These are phyloP conservation scores for Myriosclerotinia scirpicola DNA, from an alignment of 2,329 filamentous ascomycete species.

Conservation along the genomic window DNA sequence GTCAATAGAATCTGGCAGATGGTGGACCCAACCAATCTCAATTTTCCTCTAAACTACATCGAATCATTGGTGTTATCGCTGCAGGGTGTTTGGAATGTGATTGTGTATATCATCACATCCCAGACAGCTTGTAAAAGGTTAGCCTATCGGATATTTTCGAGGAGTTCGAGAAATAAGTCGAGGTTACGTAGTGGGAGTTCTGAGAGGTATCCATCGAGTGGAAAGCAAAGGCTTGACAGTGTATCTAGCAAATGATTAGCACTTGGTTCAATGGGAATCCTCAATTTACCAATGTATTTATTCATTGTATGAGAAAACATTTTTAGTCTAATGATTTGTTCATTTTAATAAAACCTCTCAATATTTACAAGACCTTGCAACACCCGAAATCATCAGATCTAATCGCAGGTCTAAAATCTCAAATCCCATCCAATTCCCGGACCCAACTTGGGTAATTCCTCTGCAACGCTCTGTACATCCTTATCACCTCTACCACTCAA, in stretches of 20 bases:
- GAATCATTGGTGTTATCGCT: constrained; percentile 41
- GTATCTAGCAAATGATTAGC: constrained; percentile 20
- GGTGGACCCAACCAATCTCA: constrained; percentile 6
- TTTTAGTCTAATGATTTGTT: neutral
- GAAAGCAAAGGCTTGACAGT: constrained; percentile 25
- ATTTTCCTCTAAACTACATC: constrained; percentile 25
- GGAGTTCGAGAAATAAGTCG: constrained; percentile 12
- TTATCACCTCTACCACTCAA: constrained; percentile 93
- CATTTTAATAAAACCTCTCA: neutral
- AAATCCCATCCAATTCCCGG: constrained; percentile 80
- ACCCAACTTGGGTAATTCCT: constrained; percentile 84
- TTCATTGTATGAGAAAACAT: neutral
- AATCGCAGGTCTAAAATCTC: constrained; percentile 50
- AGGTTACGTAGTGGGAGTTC: constrained; percentile 15
- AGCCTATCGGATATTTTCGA: constrained; percentile 2
- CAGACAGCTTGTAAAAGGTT: constrained; percentile 46
- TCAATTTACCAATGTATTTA: neutral
- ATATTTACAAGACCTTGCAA: constrained; percentile 18
- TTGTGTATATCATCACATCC: constrained; percentile 71
- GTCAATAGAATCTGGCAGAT: constrained; percentile 25
- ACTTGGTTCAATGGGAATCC: neutral
- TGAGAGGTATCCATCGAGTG: constrained; percentile 17
- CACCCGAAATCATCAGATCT: neutral
- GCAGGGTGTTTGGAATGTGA: constrained; percentile 78
- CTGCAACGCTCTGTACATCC: constrained; percentile 97